Conservation (phyloP, 208 protist genomes). For the Leishmania tarentolae region DNA sequence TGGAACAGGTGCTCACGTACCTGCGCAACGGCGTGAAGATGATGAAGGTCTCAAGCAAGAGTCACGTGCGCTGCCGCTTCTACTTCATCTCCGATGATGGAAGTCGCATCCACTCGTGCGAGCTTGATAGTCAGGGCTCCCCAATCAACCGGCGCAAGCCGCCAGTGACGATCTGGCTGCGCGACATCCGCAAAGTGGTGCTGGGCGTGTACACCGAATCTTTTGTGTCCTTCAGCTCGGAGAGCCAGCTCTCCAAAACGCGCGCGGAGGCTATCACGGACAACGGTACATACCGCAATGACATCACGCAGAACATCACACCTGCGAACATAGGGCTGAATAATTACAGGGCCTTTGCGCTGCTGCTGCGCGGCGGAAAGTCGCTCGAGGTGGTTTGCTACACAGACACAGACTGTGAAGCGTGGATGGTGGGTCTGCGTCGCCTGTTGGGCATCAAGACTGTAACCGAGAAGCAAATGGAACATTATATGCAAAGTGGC, state of each 20-base stretch:
- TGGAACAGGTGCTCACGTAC: conserved; percentile 90
- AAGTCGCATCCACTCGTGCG: conserved; percentile 88
- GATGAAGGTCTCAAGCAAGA: conserved; percentile 89
- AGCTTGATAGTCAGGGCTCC: conserved; percentile 75
- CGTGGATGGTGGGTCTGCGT: conserved; percentile 87
- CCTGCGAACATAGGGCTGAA: conserved; percentile 75
- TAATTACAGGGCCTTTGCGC: conserved; percentile 89
- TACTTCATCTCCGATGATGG: conserved; percentile 91
- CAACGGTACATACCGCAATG: conserved; percentile 79
- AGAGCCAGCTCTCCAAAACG: conserved; percentile 70
- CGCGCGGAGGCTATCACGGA: conserved; percentile 73
- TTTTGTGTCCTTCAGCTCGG: conserved; percentile 73
- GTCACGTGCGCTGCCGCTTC: conserved; percentile 71
- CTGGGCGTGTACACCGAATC: conserved; percentile 85
- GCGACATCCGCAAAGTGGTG: conserved; percentile 86
- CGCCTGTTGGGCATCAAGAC: conserved; percentile 75
- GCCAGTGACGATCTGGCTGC: conserved; percentile 80
- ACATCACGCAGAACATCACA: conserved; percentile 79
- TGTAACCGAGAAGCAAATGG: conserved; percentile 58
- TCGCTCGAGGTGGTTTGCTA: conserved; percentile 91
- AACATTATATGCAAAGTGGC: conserved; percentile 37
- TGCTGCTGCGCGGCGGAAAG: conserved; percentile 82
- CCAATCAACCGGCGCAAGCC: conserved; percentile 87
- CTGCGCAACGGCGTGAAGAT: conserved; percentile 83
- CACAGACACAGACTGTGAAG: conserved; percentile 89